A percentile compares a stretch with the other conserved stretches of the same genome.
phyloP scores from a whole-genome alignment of 2,329 filamentous ascomycete species.

The Fusarium lyarnte region DNA sequence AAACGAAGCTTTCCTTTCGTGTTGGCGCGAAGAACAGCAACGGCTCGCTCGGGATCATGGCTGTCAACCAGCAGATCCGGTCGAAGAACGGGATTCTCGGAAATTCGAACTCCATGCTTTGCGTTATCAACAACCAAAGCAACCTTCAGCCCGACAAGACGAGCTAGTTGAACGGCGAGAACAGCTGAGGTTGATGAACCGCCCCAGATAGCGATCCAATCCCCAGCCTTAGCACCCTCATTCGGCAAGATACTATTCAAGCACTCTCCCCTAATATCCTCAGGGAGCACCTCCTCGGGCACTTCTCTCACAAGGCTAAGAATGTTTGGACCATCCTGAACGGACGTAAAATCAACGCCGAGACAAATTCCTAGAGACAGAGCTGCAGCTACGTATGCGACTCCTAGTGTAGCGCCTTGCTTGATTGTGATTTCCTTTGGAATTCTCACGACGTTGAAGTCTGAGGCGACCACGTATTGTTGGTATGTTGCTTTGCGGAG shows the following conservation, averaged over 20 bases:
- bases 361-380: conserved; percentile 75
- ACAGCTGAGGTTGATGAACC: conserved; percentile 77
- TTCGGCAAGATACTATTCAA: conserved; percentile 60
- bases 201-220: conserved; percentile 81
- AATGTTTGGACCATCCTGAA: conserved; percentile 67
- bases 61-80: conserved; percentile 76
- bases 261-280: conserved; percentile 71
- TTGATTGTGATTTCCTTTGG: conserved; percentile 63
- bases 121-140: conserved; percentile 73
- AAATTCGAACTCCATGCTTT: conserved; percentile 69
- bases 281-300: conserved; percentile 59
- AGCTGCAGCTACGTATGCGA: conserved; percentile 76
- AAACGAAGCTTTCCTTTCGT: conserved; percentile 69
- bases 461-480: conserved; percentile 71
- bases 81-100: conserved; percentile 53
- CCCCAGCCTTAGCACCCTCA: conserved; percentile 67
- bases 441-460: conserved; percentile 72
- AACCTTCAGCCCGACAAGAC: conserved; percentile 71
- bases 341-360: conserved; percentile 69
- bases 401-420: conserved; percentile 71
- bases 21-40: conserved; percentile 69
- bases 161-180: conserved; percentile 73
- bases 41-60: conserved; percentile 70
- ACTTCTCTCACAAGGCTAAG: conserved; percentile 59
- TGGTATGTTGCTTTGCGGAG: conserved; percentile 77